Percentiles rank a stretch among this genome's conserved stretches.
These are phyloP conservation scores for Forsythia suspensa DNA, from an alignment of 257 asterid species.

Conservation along the genomic window DNA sequence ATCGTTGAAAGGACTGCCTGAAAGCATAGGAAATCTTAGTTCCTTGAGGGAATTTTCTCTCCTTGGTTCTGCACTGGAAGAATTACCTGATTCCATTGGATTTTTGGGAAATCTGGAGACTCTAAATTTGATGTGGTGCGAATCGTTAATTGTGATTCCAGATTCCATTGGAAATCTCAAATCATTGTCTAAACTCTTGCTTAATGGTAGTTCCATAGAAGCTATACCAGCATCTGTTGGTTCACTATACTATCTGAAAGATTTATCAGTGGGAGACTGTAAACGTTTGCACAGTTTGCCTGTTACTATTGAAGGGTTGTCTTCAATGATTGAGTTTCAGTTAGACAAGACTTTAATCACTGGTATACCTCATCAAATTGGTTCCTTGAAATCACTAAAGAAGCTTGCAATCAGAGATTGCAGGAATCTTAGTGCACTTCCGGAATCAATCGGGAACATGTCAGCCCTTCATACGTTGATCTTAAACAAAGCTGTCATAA, in stretches of 20 bases:
- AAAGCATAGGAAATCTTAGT: constrained; percentile 28
- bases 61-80: constrained; percentile 22
- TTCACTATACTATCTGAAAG: constrained; percentile 27
- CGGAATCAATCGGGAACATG: constrained; percentile 23
- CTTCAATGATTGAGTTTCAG: constrained; percentile 28
- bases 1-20: constrained; percentile 22
- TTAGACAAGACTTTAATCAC: constrained; percentile 18
- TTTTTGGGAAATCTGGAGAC: constrained; percentile 23
- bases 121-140: constrained; percentile 25
- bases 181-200: constrained; percentile 23
- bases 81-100: constrained; percentile 30
- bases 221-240: constrained; percentile 30
- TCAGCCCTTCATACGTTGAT: constrained; percentile 24
- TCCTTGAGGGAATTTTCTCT: constrained; percentile 26
- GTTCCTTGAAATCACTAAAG: constrained; percentile 23
- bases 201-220: constrained; percentile 18
- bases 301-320: constrained; percentile 14
- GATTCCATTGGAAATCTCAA: constrained; percentile 34
- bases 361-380: constrained; percentile 20
- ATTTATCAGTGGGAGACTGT: constrained; percentile 24
- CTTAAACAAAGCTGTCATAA: constrained; percentile 20
- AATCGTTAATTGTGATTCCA: constrained; percentile 22
- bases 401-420: constrained; percentile 19
- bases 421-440: constrained; percentile 20
- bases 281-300: constrained; percentile 18